Conservation (phyloP, 345 rosid genomes). For the Eutrema yunnanense region DNA sequence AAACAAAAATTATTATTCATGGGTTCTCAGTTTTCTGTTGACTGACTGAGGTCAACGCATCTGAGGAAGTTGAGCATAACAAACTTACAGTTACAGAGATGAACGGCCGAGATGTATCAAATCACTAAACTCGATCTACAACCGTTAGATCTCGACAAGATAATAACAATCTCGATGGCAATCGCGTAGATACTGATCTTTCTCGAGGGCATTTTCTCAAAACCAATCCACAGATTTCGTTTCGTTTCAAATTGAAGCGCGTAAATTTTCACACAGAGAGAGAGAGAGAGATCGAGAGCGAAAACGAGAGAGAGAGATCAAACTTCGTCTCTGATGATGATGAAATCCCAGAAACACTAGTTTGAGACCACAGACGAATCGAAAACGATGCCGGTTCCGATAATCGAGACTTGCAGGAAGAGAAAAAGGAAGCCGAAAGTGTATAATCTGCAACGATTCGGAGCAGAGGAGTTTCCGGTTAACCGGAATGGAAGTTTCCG, state of each 20-base stretch:
- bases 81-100: neutral
- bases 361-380: neutral
- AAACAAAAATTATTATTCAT: too few species aligned
- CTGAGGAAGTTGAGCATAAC: neutral
- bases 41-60: neutral
- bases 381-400: conserved; percentile 43
- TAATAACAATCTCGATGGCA: neutral
- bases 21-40: neutral
- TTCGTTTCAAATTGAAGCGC: conserved; percentile 10
- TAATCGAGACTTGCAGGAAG: conserved; percentile 55
- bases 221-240: neutral
- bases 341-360: neutral
- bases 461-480: conserved; percentile 40
- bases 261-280: neutral
- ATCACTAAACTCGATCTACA: neutral
- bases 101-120: neutral
- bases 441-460: conserved; percentile 39
- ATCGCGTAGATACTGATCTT: neutral
- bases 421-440: conserved; percentile 53
- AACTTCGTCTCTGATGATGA: neutral
- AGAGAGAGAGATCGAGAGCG: neutral
- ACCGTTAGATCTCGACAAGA: conserved; percentile 4
- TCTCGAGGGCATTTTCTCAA: neutral
- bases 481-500: conserved; percentile 45
- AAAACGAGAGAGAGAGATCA: neutral